These are phyloP conservation scores for Aspergillus neoniger DNA, from an alignment of 2,329 filamentous ascomycete genomes.

Conservation along the genomic window DNA sequence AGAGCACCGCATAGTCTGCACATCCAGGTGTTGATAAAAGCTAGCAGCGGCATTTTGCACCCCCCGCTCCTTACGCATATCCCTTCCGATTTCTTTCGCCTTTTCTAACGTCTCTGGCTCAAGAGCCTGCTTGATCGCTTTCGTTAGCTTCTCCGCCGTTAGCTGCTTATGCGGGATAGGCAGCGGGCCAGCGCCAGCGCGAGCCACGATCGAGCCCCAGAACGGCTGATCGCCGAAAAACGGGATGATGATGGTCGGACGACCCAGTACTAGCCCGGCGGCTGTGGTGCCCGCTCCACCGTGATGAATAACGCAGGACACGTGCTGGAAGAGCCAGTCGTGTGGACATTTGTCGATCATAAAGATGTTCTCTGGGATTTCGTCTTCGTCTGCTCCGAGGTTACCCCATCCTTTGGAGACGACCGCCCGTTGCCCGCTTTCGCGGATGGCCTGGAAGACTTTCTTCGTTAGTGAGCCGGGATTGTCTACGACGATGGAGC, in stretches of 20 bases:
- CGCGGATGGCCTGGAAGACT: slow-evolving; percentile 70
- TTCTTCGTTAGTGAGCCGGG: slow-evolving; percentile 69
- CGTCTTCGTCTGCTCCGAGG: slow-evolving; percentile 69
- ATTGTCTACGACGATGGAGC: slow-evolving; percentile 78
- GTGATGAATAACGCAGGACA: slow-evolving; percentile 82
- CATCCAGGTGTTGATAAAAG: slow-evolving; percentile 70
- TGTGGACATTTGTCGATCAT: slow-evolving; percentile 86
- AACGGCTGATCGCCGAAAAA: slow-evolving; percentile 88
- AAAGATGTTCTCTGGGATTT: slow-evolving; percentile 73
- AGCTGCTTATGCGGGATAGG: slow-evolving; percentile 70
- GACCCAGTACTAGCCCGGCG: slow-evolving; percentile 77
- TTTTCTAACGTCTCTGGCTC: slow-evolving; percentile 61
- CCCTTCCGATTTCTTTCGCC: slow-evolving; percentile 60
- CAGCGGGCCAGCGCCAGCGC: slow-evolving; percentile 69
- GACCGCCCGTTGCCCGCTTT: slow-evolving; percentile 71
- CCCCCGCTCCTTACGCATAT: slow-evolving; percentile 67
- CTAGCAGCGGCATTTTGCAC: slow-evolving; percentile 64
- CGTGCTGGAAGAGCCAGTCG: slow-evolving; percentile 83
- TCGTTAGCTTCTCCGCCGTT: slow-evolving; percentile 65
- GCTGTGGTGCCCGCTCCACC: slow-evolving; percentile 87
- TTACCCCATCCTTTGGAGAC: slow-evolving; percentile 90
- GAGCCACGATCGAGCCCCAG: slow-evolving; percentile 75
- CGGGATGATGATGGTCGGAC: slow-evolving; percentile 78
- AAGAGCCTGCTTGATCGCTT: slow-evolving; percentile 63
- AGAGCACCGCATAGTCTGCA: slow-evolving; percentile 68